These are phyloP conservation scores for Penicillium psychrosexuale DNA, from an alignment of 2,329 filamentous ascomycete species.

Conservation along the genomic window DNA sequence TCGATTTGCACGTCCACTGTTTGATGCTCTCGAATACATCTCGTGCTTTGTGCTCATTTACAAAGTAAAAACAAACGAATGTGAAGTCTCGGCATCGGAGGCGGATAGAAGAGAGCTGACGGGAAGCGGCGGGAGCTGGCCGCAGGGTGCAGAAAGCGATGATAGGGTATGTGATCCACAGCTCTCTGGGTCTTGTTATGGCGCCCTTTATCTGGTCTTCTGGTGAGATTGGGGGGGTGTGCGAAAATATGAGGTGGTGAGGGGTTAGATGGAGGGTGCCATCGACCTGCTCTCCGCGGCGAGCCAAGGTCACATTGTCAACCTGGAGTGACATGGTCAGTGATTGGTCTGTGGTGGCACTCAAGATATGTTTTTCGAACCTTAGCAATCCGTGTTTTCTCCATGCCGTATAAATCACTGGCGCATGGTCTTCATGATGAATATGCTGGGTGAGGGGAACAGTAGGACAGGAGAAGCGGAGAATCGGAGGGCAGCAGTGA, in stretches of 20 bases:
- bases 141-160: slow-evolving; percentile 77
- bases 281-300: slow-evolving; percentile 54
- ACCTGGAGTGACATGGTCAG: slow-evolving; percentile 34
- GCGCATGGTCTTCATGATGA: slow-evolving; percentile 35
- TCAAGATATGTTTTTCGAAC: slow-evolving; percentile 22
- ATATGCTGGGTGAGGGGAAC: slow-evolving; percentile 6
- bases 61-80: slow-evolving; percentile 87
- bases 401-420: slow-evolving; percentile 39
- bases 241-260: slow-evolving; percentile 64
- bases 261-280: slow-evolving; percentile 62
- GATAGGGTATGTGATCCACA: slow-evolving; percentile 94
- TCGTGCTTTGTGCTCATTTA: slow-evolving; percentile 67
- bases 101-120: slow-evolving; percentile 75
- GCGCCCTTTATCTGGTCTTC: slow-evolving; percentile 41
- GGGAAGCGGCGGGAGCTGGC: slow-evolving; percentile 66
- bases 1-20: slow-evolving; percentile 73
- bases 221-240: slow-evolving; percentile 46
- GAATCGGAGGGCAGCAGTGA: neutral
- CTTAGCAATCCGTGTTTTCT: slow-evolving; percentile 47
- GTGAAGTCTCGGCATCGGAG: slow-evolving; percentile 90
- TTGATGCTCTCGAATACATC: slow-evolving; percentile 88
- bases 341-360: neutral
- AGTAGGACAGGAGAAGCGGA: neutral
- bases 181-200: slow-evolving; percentile 60
- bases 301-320: slow-evolving; percentile 58